These are phyloP conservation scores for Lactuca saligna DNA, from an alignment of 129 eudicot species.

Conservation along the genomic window DNA sequence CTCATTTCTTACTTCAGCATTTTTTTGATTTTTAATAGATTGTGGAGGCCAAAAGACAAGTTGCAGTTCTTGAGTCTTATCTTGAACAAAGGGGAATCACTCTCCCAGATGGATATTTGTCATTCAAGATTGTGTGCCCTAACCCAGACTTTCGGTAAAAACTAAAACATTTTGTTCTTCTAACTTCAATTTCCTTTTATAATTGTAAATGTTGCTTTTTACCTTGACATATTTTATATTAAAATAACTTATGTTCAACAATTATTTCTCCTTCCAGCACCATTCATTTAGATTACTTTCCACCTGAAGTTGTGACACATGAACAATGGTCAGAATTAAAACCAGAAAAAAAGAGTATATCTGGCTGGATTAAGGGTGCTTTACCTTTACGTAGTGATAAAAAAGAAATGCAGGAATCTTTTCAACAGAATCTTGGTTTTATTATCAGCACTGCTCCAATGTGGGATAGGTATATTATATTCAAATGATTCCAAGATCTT, in stretches of 20 bases:
- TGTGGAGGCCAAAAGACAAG: constrained; percentile 62
- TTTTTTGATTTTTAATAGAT: constrained; percentile 42
- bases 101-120: constrained; percentile 78
- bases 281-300: constrained; percentile 53
- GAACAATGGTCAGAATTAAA: constrained; percentile 76
- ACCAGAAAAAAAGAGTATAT: constrained; percentile 55
- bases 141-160: constrained; percentile 76
- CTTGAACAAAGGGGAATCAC: constrained; percentile 84
- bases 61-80: constrained; percentile 76
- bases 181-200: no score
- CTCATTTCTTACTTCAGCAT: constrained; percentile 7
- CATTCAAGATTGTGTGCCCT: constrained; percentile 77
- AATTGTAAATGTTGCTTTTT: background rate
- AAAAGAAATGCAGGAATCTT: constrained; percentile 64
- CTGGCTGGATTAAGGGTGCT: constrained; percentile 87
- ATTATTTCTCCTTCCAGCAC: constrained; percentile 46
- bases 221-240: constrained; percentile 7
- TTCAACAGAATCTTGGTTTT: constrained; percentile 59
- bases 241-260: background rate
- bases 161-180: background rate
- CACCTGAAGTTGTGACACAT: constrained; percentile 75
- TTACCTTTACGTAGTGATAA: constrained; percentile 61
- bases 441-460: constrained; percentile 75
- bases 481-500: background rate
- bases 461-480: constrained; percentile 71